A percentile compares a stretch with the other conserved stretches of the same genome.
phyloP scores from a whole-genome alignment of 805 yeast species.

The Priceomyces melissophilus region DNA sequence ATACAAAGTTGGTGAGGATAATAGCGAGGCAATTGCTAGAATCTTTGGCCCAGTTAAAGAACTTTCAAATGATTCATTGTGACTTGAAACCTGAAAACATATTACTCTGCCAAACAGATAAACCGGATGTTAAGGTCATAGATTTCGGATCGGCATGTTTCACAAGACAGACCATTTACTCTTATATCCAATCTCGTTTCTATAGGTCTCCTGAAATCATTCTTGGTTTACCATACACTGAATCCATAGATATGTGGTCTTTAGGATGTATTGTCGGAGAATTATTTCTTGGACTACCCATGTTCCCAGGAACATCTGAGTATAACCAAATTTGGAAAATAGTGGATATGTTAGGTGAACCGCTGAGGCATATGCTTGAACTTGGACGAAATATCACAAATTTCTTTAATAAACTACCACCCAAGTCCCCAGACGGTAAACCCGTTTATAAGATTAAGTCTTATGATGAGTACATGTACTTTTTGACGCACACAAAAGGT shows the following conservation, averaged over 20 bases:
- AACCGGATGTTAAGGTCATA: constrained; percentile 84
- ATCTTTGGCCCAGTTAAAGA: constrained; percentile 75
- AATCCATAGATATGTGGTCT: constrained; percentile 97
- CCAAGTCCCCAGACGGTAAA: constrained; percentile 20
- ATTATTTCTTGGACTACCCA: constrained; percentile 83
- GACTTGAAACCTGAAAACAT: constrained; percentile 97
- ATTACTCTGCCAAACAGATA: constrained; percentile 70
- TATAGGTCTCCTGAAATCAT: constrained; percentile 95
- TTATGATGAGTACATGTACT: constrained; percentile 34
- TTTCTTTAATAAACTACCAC: constrained; percentile 52
- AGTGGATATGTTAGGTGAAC: constrained; percentile 75
- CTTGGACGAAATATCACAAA: constrained; percentile 82
- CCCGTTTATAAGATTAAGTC: constrained; percentile 30
- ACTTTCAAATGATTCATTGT: constrained; percentile 85
- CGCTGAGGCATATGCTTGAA: constrained; percentile 96
- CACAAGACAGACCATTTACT: constrained; percentile 82
- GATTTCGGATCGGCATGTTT: constrained; percentile 97
- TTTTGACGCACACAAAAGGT: constrained; percentile 21
- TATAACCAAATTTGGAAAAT: constrained; percentile 85
- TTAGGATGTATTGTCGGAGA: constrained; percentile 92
- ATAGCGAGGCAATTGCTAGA: constrained; percentile 81
- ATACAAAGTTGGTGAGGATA: constrained; percentile 70
- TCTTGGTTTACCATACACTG: constrained; percentile 85
- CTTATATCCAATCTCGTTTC: constrained; percentile 89
- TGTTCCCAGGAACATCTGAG: constrained; percentile 93